Evolutionary conservation across 805 yeast species (phyloP).

Genomic region (Yarrowia sp.): DNA sequence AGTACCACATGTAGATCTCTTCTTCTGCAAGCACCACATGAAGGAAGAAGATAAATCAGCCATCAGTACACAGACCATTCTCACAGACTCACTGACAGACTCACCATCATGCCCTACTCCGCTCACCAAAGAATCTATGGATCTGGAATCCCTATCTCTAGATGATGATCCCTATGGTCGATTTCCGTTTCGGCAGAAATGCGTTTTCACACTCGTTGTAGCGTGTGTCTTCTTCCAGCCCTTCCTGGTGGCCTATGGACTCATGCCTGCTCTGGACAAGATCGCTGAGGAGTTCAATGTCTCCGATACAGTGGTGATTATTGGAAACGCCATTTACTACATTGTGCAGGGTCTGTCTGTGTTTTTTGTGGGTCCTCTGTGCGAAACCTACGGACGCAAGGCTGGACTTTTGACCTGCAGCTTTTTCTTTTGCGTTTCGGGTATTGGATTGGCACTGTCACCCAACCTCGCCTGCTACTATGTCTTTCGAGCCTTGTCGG

Average conservation of each 20-base stretch:
- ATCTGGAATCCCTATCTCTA: not conserved
- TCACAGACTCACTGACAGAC: not conserved
- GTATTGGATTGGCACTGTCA: conserved; percentile 46
- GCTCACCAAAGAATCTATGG: not conserved
- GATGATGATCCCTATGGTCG: conserved; percentile 12
- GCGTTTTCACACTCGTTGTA: conserved; percentile 6
- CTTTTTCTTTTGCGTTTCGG: conserved; percentile 36
- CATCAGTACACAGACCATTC: not conserved
- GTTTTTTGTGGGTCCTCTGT: conserved; percentile 49
- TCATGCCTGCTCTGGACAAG: conserved; percentile 53
- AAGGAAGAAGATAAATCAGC: not conserved
- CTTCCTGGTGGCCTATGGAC: conserved; percentile 43
- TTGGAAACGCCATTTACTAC: conserved; percentile 52
- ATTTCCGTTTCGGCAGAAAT: conserved; percentile 11
- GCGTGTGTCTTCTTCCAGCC: conserved; percentile 22
- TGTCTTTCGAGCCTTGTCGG: conserved; percentile 50
- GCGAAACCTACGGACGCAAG: conserved; percentile 53
- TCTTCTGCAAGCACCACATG: not conserved
- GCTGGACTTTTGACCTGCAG: conserved; percentile 47
- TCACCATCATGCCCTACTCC: not conserved
- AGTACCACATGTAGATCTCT: not conserved
- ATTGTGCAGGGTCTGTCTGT: conserved; percentile 56
- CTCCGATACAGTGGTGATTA: conserved; percentile 47
- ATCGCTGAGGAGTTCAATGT: conserved; percentile 49
- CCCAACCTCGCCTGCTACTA: conserved; percentile 55